Percentiles rank a stretch among this genome's conserved stretches.
Evolutionary conservation across 176 grass and related monocot genomes (phyloP).

Genomic region (Musa acuminata): DNA sequence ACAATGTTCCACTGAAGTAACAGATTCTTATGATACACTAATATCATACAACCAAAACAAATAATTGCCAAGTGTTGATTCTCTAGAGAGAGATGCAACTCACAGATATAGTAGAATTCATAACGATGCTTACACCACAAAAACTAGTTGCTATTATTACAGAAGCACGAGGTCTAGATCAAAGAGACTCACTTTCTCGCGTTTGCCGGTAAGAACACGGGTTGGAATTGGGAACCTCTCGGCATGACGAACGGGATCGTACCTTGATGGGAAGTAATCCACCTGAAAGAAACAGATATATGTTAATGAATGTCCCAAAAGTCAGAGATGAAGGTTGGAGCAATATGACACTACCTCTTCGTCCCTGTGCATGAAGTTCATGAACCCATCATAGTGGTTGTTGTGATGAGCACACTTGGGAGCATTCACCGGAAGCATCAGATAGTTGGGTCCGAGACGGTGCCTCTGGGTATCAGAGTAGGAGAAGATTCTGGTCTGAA

Average conservation of each 20-base stretch:
- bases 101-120: neutral
- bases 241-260: slow-evolving; percentile 52
- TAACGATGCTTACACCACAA: neutral
- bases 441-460: slow-evolving; percentile 71
- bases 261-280: slow-evolving; percentile 86
- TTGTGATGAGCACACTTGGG: slow-evolving; percentile 81
- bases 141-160: neutral
- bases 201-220: slow-evolving; percentile 37
- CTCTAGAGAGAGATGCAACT: neutral
- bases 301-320: neutral
- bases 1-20: no score
- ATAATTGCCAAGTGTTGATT: no score
- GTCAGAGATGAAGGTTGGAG: no score
- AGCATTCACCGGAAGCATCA: slow-evolving; percentile 85
- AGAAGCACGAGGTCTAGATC: neutral
- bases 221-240: slow-evolving; percentile 64
- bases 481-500: slow-evolving; percentile 82
- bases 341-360: slow-evolving; percentile 45
- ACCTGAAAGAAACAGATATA: slow-evolving; percentile 31
- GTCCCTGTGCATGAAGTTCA: slow-evolving; percentile 94
- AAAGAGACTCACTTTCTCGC: slow-evolving; percentile 52
- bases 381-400: slow-evolving; percentile 74
- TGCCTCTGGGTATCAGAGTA: slow-evolving; percentile 86
- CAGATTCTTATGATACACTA: no score
- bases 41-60: no score